Conservation (phyloP, 1,284 basidiomycete species). For the Singerocomus rubriflavus region DNA sequence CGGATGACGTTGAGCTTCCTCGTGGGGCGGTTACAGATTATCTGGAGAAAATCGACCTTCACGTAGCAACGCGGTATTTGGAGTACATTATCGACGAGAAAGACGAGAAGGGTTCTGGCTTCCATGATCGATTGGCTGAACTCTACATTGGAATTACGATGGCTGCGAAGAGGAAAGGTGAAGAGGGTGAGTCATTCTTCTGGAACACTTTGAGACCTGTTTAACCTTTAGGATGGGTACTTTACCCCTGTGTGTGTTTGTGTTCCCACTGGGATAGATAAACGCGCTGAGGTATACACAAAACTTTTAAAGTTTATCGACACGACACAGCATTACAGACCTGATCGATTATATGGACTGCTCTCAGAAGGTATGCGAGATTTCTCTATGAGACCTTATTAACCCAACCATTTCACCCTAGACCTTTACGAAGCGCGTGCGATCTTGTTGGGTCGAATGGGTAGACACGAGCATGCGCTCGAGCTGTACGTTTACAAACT, state of each 20-base stretch:
- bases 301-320: conserved; percentile 81
- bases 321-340: conserved; percentile 66
- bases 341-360: conserved; percentile 77
- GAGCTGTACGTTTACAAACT: conserved; percentile 90
- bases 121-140: conserved; percentile 88
- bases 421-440: conserved; percentile 88
- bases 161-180: conserved; percentile 49
- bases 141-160: conserved; percentile 74
- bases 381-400: background rate
- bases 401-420: conserved; percentile 24
- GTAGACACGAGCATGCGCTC: conserved; percentile 89
- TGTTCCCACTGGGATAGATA: conserved; percentile 31
- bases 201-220: background rate
- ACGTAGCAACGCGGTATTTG: conserved; percentile 77
- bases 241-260: background rate
- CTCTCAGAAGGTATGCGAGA: conserved; percentile 67
- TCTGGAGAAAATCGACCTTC: conserved; percentile 67
- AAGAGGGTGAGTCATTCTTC: conserved; percentile 45
- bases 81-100: conserved; percentile 81
- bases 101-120: conserved; percentile 62
- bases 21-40: conserved; percentile 71
- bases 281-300: conserved; percentile 49
- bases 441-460: conserved; percentile 84
- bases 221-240: background rate
- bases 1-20: conserved; percentile 91